A percentile compares a stretch with the other conserved stretches of the same genome.
Evolutionary conservation across 2,329 filamentous ascomycete genomes (phyloP).

Genomic region (Didymellaceae sp.): DNA sequence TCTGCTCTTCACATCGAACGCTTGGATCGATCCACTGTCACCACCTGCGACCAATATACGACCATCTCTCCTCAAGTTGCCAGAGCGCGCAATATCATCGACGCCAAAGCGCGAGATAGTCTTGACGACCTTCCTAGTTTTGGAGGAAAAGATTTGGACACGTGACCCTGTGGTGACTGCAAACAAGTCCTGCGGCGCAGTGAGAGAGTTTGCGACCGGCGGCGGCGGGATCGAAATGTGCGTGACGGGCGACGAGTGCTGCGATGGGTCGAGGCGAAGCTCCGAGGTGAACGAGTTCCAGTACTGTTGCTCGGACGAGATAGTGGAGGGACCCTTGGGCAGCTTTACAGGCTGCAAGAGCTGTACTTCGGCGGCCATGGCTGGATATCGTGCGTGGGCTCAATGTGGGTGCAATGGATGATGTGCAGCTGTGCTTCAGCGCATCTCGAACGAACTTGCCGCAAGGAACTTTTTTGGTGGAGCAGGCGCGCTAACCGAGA

Average conservation of each 20-base stretch:
- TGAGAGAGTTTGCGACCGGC: constrained; percentile 47
- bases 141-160: constrained; percentile 91
- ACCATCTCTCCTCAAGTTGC: constrained; percentile 86
- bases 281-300: constrained; percentile 96
- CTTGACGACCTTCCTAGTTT: constrained; percentile 89
- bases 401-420: constrained; percentile 10
- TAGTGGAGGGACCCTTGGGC: constrained; percentile 78
- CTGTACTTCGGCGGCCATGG: constrained; percentile 86
- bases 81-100: constrained; percentile 86
- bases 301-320: constrained; percentile 92
- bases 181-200: constrained; percentile 69
- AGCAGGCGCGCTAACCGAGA: constrained; percentile 4
- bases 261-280: constrained; percentile 81
- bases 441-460: constrained; percentile 9
- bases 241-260: constrained; percentile 86
- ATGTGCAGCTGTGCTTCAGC: constrained; percentile 17
- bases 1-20: constrained; percentile 88
- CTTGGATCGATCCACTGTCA: constrained; percentile 89
- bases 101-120: constrained; percentile 84
- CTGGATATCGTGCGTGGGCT: constrained; percentile 6
- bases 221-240: constrained; percentile 77
- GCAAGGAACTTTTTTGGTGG: constrained; percentile 14
- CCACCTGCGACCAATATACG: constrained; percentile 90
- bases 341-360: constrained; percentile 82
- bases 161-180: constrained; percentile 93